These are phyloP conservation scores for Leucosporidium yakuticum DNA, from an alignment of 768 basidiomycete genomes.

Conservation along the genomic window DNA sequence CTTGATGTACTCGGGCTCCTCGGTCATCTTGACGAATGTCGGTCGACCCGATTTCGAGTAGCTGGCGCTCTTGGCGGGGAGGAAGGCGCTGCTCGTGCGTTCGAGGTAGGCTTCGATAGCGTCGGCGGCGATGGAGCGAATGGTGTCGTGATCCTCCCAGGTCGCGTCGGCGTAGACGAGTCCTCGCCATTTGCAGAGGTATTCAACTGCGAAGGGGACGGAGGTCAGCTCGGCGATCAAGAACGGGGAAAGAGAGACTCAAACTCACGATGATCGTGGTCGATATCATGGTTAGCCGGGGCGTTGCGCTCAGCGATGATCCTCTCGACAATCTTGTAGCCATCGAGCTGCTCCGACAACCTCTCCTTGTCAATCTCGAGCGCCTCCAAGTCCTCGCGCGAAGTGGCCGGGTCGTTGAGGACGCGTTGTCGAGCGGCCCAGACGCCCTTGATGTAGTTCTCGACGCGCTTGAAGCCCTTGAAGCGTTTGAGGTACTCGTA, in stretches of 20 bases:
- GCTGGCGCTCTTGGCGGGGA: constrained; percentile 73
- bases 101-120: constrained; percentile 72
- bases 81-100: constrained; percentile 68
- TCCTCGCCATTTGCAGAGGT: constrained; percentile 95
- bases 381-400: constrained; percentile 81
- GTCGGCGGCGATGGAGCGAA: constrained; percentile 66
- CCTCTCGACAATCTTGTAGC: constrained; percentile 84
- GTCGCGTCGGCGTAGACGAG: constrained; percentile 92
- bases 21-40: constrained; percentile 69
- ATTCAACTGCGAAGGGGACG: constrained; percentile 56
- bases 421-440: constrained; percentile 68
- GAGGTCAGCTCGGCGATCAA: constrained; percentile 47
- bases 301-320: constrained; percentile 69
- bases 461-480: constrained; percentile 92
- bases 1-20: constrained; percentile 79
- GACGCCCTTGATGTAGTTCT: constrained; percentile 89
- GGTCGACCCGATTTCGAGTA: constrained; percentile 65
- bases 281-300: constrained; percentile 32
- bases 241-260: too few relatives aligned
- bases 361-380: constrained; percentile 85
- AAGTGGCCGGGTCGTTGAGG: constrained; percentile 59
- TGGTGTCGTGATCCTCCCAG: constrained; percentile 75
- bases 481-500: constrained; percentile 93
- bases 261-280: constrained; percentile 37
- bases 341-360: constrained; percentile 82